Evolutionary conservation across 305 asterid genomes (phyloP), one percentile per base, ranked within the genome.

Genomic region (Nicotiana rustica): DNA sequence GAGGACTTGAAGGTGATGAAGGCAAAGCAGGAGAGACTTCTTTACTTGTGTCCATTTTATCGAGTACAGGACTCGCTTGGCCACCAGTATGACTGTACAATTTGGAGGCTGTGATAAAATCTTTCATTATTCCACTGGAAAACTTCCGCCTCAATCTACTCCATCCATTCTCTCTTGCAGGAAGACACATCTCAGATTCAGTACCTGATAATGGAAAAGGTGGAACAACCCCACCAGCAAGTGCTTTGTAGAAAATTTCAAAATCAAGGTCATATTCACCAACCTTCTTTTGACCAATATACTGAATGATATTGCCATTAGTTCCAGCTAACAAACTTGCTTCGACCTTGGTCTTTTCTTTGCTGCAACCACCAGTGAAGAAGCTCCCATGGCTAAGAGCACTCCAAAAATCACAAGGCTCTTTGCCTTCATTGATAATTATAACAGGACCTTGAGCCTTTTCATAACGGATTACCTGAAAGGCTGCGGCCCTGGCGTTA

Each of bases 391-490:
- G 75, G 80, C 90, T 84, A 33, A 95, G 86, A 82, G 93, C 93
- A 76, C 87, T 88, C 95, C 97, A 93, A 83, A 96, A 93, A 69
- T 88, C 94, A 83, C 84, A 31, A 15, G 91, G 90, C 91, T 96
- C 99, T 65, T 93, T 93, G 47, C 91, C 95, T 88, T 96, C 98
- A 82, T 83, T 85, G 68, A 94, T 86, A 62, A 88, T 66, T 85
- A 87, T 31, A 41, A 89, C 88, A 7, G 95, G 97, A 80, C 98
- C 94, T 60, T 83, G 85, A 31, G 92, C 96, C 69, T 83, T 90
- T 81, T 96, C 99, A 73, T 96, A 96, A 35, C 92, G 94, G 78
- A 93, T 86, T 78, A 94, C 91, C 87, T 96, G 98, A 60, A 85
- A 81, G 59, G 98, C 98, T 84, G 98, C 95, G 38, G 91, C 84